Evolutionary conservation across 2,329 filamentous ascomycete genomes (phyloP).

Genomic region (Pyrenophora teres): DNA sequence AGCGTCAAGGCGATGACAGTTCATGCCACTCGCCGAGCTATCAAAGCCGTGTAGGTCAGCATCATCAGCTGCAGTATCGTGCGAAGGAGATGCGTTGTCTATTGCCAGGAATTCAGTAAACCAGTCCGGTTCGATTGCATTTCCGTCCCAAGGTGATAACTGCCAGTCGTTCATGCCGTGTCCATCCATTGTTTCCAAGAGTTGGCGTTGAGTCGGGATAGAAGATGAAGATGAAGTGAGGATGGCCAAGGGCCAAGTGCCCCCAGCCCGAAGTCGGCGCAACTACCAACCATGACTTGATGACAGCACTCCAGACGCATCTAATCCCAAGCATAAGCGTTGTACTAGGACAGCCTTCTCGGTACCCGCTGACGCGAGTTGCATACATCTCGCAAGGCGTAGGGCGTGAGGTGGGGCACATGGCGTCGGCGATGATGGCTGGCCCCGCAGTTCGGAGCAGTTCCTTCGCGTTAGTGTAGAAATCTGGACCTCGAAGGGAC

Average conservation of each 20-base stretch:
- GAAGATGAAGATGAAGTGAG: neutral
- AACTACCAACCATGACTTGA: neutral
- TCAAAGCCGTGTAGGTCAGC: constrained; percentile 2
- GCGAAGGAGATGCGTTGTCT: neutral
- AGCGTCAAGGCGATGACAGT: neutral
- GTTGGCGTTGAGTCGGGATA: neutral
- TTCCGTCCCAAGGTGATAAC: constrained; percentile 1
- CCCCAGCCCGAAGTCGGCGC: constrained; percentile 4
- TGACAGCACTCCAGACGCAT: neutral
- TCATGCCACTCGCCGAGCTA: neutral
- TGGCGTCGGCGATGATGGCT: constrained; percentile 1
- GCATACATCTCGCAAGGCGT: constrained; percentile 6
- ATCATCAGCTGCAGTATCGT: neutral
- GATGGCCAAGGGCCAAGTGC: neutral
- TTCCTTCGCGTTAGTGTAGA: constrained; percentile 1
- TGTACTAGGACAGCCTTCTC: neutral
- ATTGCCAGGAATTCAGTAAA: constrained; percentile 4
- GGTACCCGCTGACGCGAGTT: neutral
- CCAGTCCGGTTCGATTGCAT: constrained; percentile 7
- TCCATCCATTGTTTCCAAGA: constrained; percentile 7
- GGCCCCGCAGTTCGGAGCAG: neutral
- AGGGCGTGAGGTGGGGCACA: constrained; percentile 5
- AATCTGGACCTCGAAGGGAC: neutral
- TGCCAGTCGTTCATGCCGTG: constrained; percentile 6
- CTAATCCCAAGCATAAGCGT: neutral